These are phyloP conservation scores for Sporothrix phasma DNA, from an alignment of 2,329 filamentous ascomycete species.

Conservation along the genomic window DNA sequence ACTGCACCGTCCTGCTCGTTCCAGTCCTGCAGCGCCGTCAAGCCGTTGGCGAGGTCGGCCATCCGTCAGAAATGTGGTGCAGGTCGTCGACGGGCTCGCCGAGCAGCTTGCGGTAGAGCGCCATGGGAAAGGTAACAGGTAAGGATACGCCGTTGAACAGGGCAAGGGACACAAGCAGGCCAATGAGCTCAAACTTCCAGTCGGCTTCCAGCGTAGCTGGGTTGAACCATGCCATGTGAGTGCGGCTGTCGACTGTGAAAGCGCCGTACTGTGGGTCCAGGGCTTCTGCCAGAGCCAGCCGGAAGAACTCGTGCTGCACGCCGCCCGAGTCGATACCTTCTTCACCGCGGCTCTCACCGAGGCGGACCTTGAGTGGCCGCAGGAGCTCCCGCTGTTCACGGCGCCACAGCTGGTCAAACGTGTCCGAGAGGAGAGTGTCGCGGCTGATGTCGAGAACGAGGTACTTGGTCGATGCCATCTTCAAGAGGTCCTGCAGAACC, in stretches of 20 bases:
- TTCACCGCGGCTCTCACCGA: constrained; percentile 74
- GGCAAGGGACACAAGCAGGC: constrained; percentile 78
- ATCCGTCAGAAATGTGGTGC: constrained; percentile 74
- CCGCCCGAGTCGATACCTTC: constrained; percentile 89
- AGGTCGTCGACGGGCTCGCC: constrained; percentile 58
- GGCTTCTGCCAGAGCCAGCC: constrained; percentile 68
- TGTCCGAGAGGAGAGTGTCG: constrained; percentile 57
- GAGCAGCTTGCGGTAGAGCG: constrained; percentile 72
- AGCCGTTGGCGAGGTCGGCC: constrained; percentile 68
- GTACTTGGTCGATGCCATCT: constrained; percentile 58
- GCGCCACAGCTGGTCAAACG: constrained; percentile 83
- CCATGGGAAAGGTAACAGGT: constrained; percentile 78
- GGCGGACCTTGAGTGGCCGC: constrained; percentile 76
- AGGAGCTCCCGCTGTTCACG: constrained; percentile 72
- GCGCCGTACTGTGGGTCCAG: constrained; percentile 68
- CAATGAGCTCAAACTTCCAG: constrained; percentile 86
- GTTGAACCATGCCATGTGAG: constrained; percentile 78
- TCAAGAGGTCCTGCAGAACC: constrained; percentile 52
- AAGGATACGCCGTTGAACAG: constrained; percentile 89
- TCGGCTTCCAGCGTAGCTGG: constrained; percentile 71
- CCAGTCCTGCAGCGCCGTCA: constrained; percentile 68
- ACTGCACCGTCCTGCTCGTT: constrained; percentile 63
- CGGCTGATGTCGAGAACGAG: constrained; percentile 60
- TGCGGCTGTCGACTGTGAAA: constrained; percentile 68
- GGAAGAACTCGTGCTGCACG: constrained; percentile 94